These are phyloP conservation scores for Podila epigama DNA, from an alignment of 192 early-diverging fungal genomes.

Conservation along the genomic window DNA sequence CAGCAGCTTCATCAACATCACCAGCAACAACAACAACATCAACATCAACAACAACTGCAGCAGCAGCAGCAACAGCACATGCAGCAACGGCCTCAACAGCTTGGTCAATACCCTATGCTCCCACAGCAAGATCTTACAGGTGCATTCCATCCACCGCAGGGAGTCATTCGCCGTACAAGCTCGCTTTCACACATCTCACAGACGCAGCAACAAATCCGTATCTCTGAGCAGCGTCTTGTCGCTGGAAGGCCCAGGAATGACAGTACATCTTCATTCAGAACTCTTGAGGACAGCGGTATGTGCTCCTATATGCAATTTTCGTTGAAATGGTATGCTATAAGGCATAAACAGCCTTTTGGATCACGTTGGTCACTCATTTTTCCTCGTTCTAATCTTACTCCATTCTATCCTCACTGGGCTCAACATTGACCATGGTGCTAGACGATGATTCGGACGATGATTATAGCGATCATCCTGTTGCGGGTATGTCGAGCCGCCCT, in stretches of 20 bases:
- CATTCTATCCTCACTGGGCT: neutral
- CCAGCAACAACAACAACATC: slow-evolving; percentile 1
- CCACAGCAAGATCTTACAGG: slow-evolving; percentile 10
- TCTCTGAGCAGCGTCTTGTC: neutral
- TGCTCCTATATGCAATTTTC: neutral
- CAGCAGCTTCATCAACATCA: slow-evolving; percentile 1
- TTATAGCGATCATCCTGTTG: slow-evolving; percentile 27
- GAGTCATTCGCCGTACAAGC: slow-evolving; percentile 30
- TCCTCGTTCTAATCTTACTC: neutral
- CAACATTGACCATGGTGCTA: neutral
- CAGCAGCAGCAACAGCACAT: slow-evolving; percentile 34
- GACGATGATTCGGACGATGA: slow-evolving; percentile 42
- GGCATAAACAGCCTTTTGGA: no score
- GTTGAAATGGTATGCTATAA: no score
- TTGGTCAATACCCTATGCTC: slow-evolving; percentile 44
- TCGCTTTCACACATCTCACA: slow-evolving; percentile 45
- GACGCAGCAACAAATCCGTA: neutral
- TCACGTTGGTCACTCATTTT: no score
- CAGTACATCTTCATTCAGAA: neutral
- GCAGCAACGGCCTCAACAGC: slow-evolving; percentile 29
- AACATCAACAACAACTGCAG: neutral
- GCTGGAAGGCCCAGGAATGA: neutral
- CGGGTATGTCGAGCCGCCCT: slow-evolving; percentile 25
- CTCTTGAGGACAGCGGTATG: neutral
- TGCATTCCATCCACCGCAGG: slow-evolving; percentile 14